Base-by-base conservation (phyloP, 1,284 basidiomycete genomes). In the Anthracocystis walkeri region DNA sequence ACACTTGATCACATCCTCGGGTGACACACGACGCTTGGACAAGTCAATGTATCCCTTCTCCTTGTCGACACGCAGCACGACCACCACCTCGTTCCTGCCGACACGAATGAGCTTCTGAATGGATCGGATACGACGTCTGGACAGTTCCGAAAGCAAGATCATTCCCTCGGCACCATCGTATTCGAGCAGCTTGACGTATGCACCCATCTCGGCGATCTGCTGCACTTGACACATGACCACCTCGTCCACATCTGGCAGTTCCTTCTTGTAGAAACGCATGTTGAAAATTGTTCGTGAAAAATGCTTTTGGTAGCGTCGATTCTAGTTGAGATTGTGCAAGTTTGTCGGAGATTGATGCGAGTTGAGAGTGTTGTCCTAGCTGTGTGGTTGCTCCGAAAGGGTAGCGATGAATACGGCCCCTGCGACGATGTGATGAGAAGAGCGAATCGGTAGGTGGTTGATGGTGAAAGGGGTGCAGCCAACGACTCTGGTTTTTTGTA, bases 21-120 rank as follows among this genome's bases (percentile, higher is more conserved):
- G 93, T 11, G 95, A 97, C n/a, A 99, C 96, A 82, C 97, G 92
- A 80, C 97, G 92, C 89, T 99, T 99, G 58, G 95, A 98, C 42
- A 99, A 89, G 89, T 99, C 96, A 84, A 99, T 99, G 87, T 99
- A 99, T 20, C 95, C 97, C 88, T 99, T 99, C 87, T 99, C 97
- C 87, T 97, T 97, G 89, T 99, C 96, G 41, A 99, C 96, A 85
- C 96, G 90, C 78, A 99, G 90, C 0, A 99, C 97, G 68, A 99
- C 96, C 69, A 99, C 96, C 68, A 99, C 96, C 86, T 99, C 96
- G 86, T 99, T 99, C 82, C 97, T 90, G 21, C 96, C 96, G 3
- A 99, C 95, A 65, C 96, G 89, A 86, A 99, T 99, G 63, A 99
- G 90, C 87, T 99, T 99, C 86, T 99, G 96, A 54, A 99, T 97